These are phyloP conservation scores for Debaryomyces tyrocola DNA, from an alignment of 805 yeast genomes.

Conservation along the genomic window DNA sequence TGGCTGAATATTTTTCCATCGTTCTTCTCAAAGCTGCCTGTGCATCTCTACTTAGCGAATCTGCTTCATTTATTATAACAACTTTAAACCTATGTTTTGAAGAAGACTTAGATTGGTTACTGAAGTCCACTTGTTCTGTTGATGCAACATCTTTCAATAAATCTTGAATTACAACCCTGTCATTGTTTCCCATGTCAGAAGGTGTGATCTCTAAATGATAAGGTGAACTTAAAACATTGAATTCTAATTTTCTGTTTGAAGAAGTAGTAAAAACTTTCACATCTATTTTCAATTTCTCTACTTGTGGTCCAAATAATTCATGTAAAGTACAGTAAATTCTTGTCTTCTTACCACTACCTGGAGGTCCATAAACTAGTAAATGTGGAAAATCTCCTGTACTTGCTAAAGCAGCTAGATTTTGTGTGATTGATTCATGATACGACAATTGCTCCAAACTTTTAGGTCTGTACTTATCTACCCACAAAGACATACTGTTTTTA, in stretches of 20 bases:
- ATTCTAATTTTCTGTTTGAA: slow-evolving; percentile 76
- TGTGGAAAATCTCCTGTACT: slow-evolving; percentile 90
- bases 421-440: slow-evolving; percentile 66
- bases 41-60: slow-evolving; percentile 85
- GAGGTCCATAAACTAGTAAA: slow-evolving; percentile 87
- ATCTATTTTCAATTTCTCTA: slow-evolving; percentile 81
- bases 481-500: slow-evolving; percentile 66
- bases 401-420: slow-evolving; percentile 58
- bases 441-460: slow-evolving; percentile 59
- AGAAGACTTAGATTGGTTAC: slow-evolving; percentile 44
- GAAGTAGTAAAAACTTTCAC: slow-evolving; percentile 79
- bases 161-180: slow-evolving; percentile 92
- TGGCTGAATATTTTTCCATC: slow-evolving; percentile 91
- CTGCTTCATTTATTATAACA: slow-evolving; percentile 90
- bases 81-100: slow-evolving; percentile 63
- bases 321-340: slow-evolving; percentile 77
- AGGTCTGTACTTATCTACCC: slow-evolving; percentile 97
- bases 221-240: slow-evolving; percentile 89
- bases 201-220: slow-evolving; percentile 95
- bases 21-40: slow-evolving; percentile 95
- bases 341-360: slow-evolving; percentile 97
- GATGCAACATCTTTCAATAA: slow-evolving; percentile 91
- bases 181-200: slow-evolving; percentile 93
- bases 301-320: slow-evolving; percentile 80
- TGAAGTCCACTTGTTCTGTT: slow-evolving; percentile 89